phyloP scores from a whole-genome alignment of 2,329 filamentous ascomycete species.

The Cladophialophora chaetospira region DNA sequence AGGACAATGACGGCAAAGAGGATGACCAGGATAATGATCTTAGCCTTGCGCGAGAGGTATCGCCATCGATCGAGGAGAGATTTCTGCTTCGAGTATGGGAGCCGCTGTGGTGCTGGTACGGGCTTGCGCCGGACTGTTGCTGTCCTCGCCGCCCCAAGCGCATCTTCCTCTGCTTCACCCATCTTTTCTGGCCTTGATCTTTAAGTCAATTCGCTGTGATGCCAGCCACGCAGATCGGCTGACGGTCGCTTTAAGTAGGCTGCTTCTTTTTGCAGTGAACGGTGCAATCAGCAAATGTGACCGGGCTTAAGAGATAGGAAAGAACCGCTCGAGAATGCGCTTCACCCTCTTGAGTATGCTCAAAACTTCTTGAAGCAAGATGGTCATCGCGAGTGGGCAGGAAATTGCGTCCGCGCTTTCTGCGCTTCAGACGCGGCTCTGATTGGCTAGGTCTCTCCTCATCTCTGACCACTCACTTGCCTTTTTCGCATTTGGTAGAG shows the following conservation, averaged over 20 bases:
- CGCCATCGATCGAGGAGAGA: constrained; percentile 24
- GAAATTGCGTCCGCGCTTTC: constrained; percentile 6
- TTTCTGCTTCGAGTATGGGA: background rate
- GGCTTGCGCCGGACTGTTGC: constrained; percentile 25
- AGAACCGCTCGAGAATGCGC: too few relatives aligned
- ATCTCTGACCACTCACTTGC: background rate
- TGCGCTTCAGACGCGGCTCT: background rate
- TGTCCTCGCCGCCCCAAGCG: constrained; percentile 14
- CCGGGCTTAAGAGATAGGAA: too few relatives aligned
- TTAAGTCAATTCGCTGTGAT: background rate
- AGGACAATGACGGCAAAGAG: constrained; percentile 24
- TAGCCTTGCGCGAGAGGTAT: constrained; percentile 16
- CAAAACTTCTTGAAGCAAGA: background rate
- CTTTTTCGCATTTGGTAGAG: background rate
- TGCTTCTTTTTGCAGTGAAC: background rate
- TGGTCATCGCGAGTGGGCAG: background rate
- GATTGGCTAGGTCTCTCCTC: constrained; percentile 4
- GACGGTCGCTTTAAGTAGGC: background rate
- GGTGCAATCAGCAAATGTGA: background rate
- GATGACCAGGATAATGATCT: constrained; percentile 25
- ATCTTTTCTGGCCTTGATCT: too few relatives aligned
- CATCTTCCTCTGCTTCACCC: constrained; percentile 16
- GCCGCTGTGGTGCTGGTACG: constrained; percentile 13
- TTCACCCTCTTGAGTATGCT: background rate
- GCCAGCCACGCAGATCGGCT: background rate